phyloP scores from a whole-genome alignment of 148 eudicot genomes.

The Rhododendron ovatum region DNA sequence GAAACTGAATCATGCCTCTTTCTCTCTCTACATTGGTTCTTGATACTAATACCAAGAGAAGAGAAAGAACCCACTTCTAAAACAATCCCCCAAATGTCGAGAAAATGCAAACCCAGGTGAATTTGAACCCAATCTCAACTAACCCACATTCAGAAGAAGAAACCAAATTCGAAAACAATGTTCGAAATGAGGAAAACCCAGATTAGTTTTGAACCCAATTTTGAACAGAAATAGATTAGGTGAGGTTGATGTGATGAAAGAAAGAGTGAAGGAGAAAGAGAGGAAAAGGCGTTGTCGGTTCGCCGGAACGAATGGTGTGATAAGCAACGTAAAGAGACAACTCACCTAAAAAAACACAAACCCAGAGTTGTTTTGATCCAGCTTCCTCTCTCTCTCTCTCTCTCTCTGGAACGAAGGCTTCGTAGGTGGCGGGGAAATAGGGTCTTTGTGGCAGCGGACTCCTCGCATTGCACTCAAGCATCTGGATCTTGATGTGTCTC shows the following conservation, averaged over 20 bases:
- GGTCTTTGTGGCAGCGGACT: conserved; percentile 16
- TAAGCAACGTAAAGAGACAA: neutral
- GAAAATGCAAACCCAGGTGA: conserved; percentile 7
- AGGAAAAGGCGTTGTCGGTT: neutral
- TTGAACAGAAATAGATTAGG: neutral
- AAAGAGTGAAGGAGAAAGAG: neutral
- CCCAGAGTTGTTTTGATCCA: neutral
- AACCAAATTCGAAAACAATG: neutral
- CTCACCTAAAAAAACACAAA: neutral
- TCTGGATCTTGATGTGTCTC: neutral
- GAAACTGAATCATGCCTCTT: neutral
- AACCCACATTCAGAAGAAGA: neutral
- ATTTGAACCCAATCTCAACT: neutral
- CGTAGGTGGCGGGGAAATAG: conserved; percentile 10
- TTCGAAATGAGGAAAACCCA: neutral
- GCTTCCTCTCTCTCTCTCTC: conserved; percentile 1
- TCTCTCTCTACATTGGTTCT: neutral
- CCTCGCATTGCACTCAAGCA: neutral
- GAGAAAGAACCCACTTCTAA: neutral
- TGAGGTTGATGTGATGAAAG: neutral
- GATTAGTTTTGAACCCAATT: neutral
- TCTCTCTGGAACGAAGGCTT: neutral
- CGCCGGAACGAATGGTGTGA: conserved; percentile 15
- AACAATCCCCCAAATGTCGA: neutral
- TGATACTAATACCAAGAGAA: neutral